Percentiles rank a stretch among this genome's conserved stretches.
Evolutionary conservation across 176 grass and related monocot genomes (phyloP).

Genomic region (Eragrostis nindensis): DNA sequence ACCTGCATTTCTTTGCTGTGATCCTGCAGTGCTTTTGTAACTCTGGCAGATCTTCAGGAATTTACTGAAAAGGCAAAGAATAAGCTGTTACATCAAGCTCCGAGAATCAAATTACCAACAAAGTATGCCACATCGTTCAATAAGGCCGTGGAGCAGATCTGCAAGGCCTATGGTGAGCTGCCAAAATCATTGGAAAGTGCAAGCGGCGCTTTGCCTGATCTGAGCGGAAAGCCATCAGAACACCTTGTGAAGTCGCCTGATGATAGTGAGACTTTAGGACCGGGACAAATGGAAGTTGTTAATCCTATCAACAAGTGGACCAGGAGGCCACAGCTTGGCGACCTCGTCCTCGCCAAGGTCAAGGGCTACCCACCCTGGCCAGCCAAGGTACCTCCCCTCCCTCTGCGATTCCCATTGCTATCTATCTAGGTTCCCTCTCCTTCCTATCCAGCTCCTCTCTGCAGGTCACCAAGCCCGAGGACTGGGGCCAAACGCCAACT

Average conservation of each 20-base stretch:
- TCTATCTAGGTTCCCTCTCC: slow-evolving; percentile 8
- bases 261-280: slow-evolving; percentile 47
- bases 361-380: slow-evolving; percentile 96
- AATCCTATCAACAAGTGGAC: slow-evolving; percentile 47
- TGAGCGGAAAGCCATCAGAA: slow-evolving; percentile 47
- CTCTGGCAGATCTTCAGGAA: slow-evolving; percentile 79
- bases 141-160: slow-evolving; percentile 85
- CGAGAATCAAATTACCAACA: slow-evolving; percentile 59
- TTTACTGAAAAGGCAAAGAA: slow-evolving; percentile 77
- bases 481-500: slow-evolving; percentile 49
- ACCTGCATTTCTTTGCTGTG: slow-evolving; percentile 7
- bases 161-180: slow-evolving; percentile 71
- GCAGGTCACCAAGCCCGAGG: slow-evolving; percentile 92
- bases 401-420: not conserved
- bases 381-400: slow-evolving; percentile 65
- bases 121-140: slow-evolving; percentile 63
- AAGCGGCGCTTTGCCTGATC: slow-evolving; percentile 38
- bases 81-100: slow-evolving; percentile 60
- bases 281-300: slow-evolving; percentile 42
- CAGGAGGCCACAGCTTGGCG: slow-evolving; percentile 70
- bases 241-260: slow-evolving; percentile 52
- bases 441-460: not conserved
- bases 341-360: slow-evolving; percentile 96
- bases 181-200: slow-evolving; percentile 53
- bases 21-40: slow-evolving; percentile 76